phyloP scores from a whole-genome alignment of 108 stramenopile species.

The Pseudonitzschia pungens region DNA sequence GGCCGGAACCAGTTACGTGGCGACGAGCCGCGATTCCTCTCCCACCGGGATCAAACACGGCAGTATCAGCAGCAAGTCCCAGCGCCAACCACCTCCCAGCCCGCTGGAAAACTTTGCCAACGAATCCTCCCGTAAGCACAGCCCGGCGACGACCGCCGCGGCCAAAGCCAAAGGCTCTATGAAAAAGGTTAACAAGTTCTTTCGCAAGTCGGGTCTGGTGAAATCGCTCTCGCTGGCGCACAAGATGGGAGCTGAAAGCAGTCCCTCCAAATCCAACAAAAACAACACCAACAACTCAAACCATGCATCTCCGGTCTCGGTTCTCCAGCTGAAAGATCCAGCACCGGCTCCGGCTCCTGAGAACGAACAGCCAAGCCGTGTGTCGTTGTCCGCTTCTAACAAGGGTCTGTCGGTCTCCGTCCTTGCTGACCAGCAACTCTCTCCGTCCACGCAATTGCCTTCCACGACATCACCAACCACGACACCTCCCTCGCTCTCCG shows the following conservation, averaged over 20 bases:
- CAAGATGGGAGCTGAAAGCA: neutral
- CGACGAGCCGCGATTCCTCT: neutral
- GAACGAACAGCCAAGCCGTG: neutral
- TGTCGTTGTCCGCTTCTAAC: neutral
- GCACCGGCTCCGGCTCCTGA: neutral
- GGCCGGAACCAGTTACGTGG: neutral
- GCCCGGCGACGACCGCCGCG: neutral
- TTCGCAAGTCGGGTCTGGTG: slow-evolving; percentile 3
- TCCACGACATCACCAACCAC: neutral
- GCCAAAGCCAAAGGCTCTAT: neutral
- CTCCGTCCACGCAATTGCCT: neutral
- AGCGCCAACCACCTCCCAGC: neutral
- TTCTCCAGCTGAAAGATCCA: neutral
- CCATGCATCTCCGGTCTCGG: neutral
- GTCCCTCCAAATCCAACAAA: neutral
- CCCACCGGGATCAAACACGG: neutral
- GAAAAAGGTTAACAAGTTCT: neutral
- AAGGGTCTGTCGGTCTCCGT: neutral
- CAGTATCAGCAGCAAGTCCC: neutral
- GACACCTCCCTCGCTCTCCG: neutral
- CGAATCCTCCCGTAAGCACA: neutral
- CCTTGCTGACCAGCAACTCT: neutral
- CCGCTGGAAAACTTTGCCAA: neutral
- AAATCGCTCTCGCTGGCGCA: neutral
- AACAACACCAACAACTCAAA: neutral